phyloP scores from a whole-genome alignment of 352 stramenopile genomes.

The Phytophthora rubi region DNA sequence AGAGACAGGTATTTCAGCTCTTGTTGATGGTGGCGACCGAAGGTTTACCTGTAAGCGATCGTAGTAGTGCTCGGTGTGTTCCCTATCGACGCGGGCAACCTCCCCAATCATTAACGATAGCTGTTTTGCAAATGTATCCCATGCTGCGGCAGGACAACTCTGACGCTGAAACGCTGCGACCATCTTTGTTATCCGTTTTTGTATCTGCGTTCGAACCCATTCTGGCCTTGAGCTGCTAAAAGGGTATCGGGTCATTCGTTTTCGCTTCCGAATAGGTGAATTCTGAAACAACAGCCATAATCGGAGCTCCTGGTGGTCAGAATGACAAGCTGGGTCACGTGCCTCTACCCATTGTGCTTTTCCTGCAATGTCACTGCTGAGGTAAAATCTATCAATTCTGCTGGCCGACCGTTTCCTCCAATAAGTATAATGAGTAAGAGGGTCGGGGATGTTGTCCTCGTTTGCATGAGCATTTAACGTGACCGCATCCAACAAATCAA shows the following conservation, averaged over 20 bases:
- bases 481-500: constrained; percentile 1
- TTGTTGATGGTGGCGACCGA: no score
- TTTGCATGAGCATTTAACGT: not conserved
- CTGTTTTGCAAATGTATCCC: constrained; percentile 7
- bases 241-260: not conserved
- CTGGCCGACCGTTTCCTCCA: constrained; percentile 3
- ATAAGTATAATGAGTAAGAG: constrained; percentile 5
- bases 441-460: constrained; percentile 1
- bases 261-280: not conserved
- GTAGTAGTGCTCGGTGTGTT: not conserved
- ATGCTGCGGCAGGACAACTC: constrained; percentile 3
- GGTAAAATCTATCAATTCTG: constrained; percentile 8
- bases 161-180: not conserved
- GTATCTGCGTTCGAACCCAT: not conserved
- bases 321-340: not conserved
- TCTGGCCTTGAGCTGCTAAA: not conserved
- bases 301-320: constrained; percentile 8
- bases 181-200: constrained; percentile 5
- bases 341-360: constrained; percentile 4
- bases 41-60: no score
- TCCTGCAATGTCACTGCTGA: not conserved
- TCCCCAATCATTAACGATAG: not conserved
- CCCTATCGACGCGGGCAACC: not conserved
- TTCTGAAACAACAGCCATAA: not conserved
- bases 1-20: no score